Percentiles rank a stretch among this genome's conserved stretches.
phyloP scores from a whole-genome alignment of 108 stramenopile species.

The Skeletonema marinoi region DNA sequence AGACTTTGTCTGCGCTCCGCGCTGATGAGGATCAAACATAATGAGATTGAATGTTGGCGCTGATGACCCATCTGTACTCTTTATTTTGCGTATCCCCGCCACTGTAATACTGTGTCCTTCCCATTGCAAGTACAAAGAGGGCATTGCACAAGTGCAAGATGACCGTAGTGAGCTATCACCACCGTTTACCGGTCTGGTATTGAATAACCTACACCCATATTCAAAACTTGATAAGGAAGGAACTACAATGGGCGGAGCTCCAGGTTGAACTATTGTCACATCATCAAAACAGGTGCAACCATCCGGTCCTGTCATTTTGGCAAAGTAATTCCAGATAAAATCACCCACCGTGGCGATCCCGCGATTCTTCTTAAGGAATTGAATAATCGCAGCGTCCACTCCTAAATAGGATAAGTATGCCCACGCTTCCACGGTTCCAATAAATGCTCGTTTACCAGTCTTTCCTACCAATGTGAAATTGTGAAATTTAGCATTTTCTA shows the following conservation, averaged over 20 bases:
- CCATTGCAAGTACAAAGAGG: conserved; percentile 86
- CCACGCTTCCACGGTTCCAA: conserved; percentile 84
- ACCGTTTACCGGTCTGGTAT: conserved; percentile 3
- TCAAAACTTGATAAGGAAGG: conserved; percentile 14
- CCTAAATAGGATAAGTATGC: conserved; percentile 60
- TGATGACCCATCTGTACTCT: not conserved
- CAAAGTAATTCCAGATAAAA: conserved; percentile 69
- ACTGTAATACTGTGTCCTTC: conserved; percentile 86
- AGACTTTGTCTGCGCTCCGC: conserved; percentile 19
- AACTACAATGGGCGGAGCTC: not conserved
- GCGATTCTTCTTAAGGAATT: conserved; percentile 75
- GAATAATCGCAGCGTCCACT: conserved; percentile 73
- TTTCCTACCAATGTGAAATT: conserved; percentile 50
- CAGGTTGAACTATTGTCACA: conserved; percentile 1
- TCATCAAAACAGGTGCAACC: conserved; percentile 28
- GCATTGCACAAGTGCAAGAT: conserved; percentile 26
- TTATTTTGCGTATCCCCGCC: conserved; percentile 55
- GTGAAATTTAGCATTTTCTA: conserved; percentile 67
- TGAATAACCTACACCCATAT: conserved; percentile 24
- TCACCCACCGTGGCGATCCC: conserved; percentile 24
- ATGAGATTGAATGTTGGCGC: conserved; percentile 39
- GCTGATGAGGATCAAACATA: conserved; percentile 67
- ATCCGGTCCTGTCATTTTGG: conserved; percentile 10
- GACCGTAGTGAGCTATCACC: not conserved
- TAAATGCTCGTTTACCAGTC: conserved; percentile 27